Base-by-base conservation (phyloP, 202 grass and related monocot genomes). In the Carex sylvatica region DNA sequence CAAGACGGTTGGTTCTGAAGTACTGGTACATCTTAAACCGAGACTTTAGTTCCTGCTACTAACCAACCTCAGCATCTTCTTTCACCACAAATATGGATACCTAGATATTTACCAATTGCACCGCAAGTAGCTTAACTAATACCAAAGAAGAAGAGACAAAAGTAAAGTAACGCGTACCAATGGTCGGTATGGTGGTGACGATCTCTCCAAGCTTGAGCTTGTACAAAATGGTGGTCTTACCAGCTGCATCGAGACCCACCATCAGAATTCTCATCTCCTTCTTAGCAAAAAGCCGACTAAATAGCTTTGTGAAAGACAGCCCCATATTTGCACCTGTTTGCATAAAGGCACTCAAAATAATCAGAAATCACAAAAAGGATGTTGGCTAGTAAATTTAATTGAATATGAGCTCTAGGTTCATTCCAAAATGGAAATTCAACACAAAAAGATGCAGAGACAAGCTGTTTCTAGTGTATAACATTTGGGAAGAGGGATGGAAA, bases 261-360 rank as follows among this genome's bases (percentile, higher is more conserved):
- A 94, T 94, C 83, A 94, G 85, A 82, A 94, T 94, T 70, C 92
- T 82, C 92, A 94, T 94, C 87, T 94, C 92, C 85, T 91, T 94
- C 89, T 94, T 94, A 44, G 92, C 89, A 82, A 94, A 94, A 22
- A 94, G 89, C 47, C 89, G 85, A 81, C 92, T 94, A 80, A 94
- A 94, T 9, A 93, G 86, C 84, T 93, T 93, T 61, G 83, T 84
- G 20, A 84, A 84, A 44, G 83, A 68, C 22, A 79, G 61, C 73
- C 83, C 83, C 83, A 85, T 85, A 23, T 70, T 78, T 28, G 44
- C 83, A 58, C 83, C 70, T 84, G 20, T 80, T 70, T 12, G 67
- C 60, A 47, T 61, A 22, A 1, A 80, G 19, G 33, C n/a, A 61
- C 19, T 64, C 58, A 64, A 80, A 69, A 80, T 24, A 64, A 80